Conservation (phyloP, 495 filamentous ascomycete species). For the Aspergillus coremiiformis region DNA sequence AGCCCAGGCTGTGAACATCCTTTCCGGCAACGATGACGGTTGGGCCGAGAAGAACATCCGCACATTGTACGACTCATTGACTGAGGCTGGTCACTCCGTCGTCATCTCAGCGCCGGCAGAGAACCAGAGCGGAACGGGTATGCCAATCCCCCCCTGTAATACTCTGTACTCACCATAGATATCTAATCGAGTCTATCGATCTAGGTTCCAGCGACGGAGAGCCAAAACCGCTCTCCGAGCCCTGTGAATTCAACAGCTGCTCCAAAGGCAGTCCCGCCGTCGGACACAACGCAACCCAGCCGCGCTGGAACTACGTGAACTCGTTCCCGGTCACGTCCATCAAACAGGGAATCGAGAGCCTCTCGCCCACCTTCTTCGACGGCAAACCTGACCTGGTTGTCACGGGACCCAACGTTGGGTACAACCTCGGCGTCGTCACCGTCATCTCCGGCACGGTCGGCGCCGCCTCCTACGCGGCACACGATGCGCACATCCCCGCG, state of each 20-base stretch:
- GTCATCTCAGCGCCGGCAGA: slow-evolving; percentile 59
- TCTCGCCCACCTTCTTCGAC: slow-evolving; percentile 44
- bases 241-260: slow-evolving; percentile 55
- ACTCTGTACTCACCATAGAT: background rate
- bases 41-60: slow-evolving; percentile 64
- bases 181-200: background rate
- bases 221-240: slow-evolving; percentile 32
- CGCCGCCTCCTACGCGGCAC: slow-evolving; percentile 49
- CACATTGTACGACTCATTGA: slow-evolving; percentile 45
- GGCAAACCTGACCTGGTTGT: slow-evolving; percentile 52
- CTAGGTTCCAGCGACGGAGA: slow-evolving; percentile 47
- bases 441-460: slow-evolving; percentile 58
- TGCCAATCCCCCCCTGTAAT: background rate
- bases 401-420: slow-evolving; percentile 57
- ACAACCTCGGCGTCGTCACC: slow-evolving; percentile 44
- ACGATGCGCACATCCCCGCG: slow-evolving; percentile 48
- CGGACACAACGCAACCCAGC: slow-evolving; percentile 48
- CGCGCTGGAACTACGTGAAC: slow-evolving; percentile 62
- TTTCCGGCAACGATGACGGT: slow-evolving; percentile 65
- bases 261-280: slow-evolving; percentile 45
- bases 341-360: slow-evolving; percentile 52
- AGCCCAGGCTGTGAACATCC: slow-evolving; percentile 43
- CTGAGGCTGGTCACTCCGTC: slow-evolving; percentile 46
- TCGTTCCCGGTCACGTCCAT: slow-evolving; percentile 60
- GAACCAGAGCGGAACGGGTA: slow-evolving; percentile 56